Evolutionary conservation across 305 asterid species (phyloP).

Genomic region (Fraxinus baroniana): DNA sequence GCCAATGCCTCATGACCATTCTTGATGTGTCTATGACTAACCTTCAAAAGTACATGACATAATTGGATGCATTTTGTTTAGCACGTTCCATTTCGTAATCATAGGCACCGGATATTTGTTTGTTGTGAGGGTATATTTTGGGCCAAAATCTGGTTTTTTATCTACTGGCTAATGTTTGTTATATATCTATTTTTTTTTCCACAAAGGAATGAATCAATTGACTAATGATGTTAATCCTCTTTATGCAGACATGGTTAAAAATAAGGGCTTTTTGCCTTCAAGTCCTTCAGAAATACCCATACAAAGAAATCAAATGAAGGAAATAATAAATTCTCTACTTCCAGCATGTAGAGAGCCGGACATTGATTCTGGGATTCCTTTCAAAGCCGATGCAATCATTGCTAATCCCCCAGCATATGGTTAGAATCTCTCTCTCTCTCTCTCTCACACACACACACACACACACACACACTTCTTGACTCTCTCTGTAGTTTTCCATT

Average conservation of each 20-base stretch:
- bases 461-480: background rate
- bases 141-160: background rate
- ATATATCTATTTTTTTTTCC: background rate
- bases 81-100: background rate
- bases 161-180: constrained; percentile 2
- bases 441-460: too few relatives aligned
- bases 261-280: constrained; percentile 97
- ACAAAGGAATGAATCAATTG: background rate
- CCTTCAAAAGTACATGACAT: background rate
- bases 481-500: background rate
- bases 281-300: constrained; percentile 93
- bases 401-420: constrained; percentile 99
- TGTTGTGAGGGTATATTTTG: background rate
- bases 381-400: constrained; percentile 89
- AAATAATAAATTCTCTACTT: constrained; percentile 73
- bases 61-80: background rate
- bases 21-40: constrained; percentile 1
- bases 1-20: background rate
- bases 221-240: background rate
- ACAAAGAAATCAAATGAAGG: constrained; percentile 84
- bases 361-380: constrained; percentile 74
- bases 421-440: constrained; percentile 17
- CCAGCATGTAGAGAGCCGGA: constrained; percentile 94
- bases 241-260: constrained; percentile 90
- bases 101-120: constrained; percentile 2